Evolutionary conservation across 495 filamentous ascomycete genomes (phyloP).

Genomic region (Neurospora tetrasperma): DNA sequence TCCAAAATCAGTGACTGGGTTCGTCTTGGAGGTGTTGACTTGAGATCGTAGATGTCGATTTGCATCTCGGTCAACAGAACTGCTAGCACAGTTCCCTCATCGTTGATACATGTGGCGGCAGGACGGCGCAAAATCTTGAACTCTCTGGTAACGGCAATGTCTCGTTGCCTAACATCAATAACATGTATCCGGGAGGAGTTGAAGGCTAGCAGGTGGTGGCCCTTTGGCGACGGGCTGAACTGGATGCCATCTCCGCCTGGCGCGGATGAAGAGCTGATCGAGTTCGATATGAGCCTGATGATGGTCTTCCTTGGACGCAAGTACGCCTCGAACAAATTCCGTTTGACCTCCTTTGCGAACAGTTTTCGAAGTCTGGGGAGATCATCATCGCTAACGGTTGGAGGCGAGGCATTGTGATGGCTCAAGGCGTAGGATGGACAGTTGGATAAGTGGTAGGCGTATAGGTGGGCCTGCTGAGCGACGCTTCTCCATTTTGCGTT

Average conservation of each 20-base stretch:
- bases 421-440: slow-evolving; percentile 59
- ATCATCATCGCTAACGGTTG: slow-evolving; percentile 36
- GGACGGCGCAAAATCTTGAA: slow-evolving; percentile 72
- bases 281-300: slow-evolving; percentile 70
- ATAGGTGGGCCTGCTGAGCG: slow-evolving; percentile 62
- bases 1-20: slow-evolving; percentile 63
- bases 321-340: slow-evolving; percentile 73
- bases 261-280: slow-evolving; percentile 71
- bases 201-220: slow-evolving; percentile 63
- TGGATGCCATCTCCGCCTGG: slow-evolving; percentile 80
- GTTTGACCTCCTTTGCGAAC: slow-evolving; percentile 62
- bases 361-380: slow-evolving; percentile 50
- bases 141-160: slow-evolving; percentile 58
- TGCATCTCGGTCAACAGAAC: slow-evolving; percentile 72
- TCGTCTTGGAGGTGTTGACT: slow-evolving; percentile 48
- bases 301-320: slow-evolving; percentile 58
- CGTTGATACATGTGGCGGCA: slow-evolving; percentile 64
- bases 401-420: slow-evolving; percentile 27
- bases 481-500: slow-evolving; percentile 67
- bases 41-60: slow-evolving; percentile 71
- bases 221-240: slow-evolving; percentile 66
- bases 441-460: slow-evolving; percentile 62
- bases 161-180: slow-evolving; percentile 50
- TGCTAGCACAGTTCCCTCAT: slow-evolving; percentile 67
- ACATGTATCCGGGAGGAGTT: slow-evolving; percentile 82